Percentiles rank a stretch among this genome's conserved stretches.
These are phyloP conservation scores for Microbotryum saponariae DNA, from an alignment of 1,284 basidiomycete genomes.

Conservation along the genomic window DNA sequence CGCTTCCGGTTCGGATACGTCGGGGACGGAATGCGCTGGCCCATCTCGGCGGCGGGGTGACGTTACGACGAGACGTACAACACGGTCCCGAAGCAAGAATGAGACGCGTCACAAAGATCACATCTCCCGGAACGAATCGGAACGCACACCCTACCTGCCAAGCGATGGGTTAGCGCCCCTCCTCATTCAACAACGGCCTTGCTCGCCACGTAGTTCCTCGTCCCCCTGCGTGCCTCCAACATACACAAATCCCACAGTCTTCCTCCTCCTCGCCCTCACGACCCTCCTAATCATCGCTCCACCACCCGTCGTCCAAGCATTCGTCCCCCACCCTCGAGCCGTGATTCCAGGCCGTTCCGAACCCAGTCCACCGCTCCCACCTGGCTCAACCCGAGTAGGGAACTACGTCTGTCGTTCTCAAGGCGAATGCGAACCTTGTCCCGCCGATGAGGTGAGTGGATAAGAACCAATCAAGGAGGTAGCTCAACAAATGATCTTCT, in stretches of 20 bases:
- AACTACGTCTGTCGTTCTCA: slow-evolving; percentile 17
- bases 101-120: too few species aligned
- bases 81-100: too few species aligned
- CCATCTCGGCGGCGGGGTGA: too few species aligned
- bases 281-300: background rate
- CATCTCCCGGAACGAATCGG: too few species aligned
- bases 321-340: background rate
- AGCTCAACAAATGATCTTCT: background rate
- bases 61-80: too few species aligned
- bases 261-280: background rate
- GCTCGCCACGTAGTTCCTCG: too few species aligned
- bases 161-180: too few species aligned
- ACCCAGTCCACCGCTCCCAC: background rate
- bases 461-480: too few species aligned
- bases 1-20: too few species aligned
- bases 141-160: too few species aligned
- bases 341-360: background rate
- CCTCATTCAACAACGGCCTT: too few species aligned
- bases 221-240: background rate
- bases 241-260: background rate
- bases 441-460: slow-evolving; percentile 8
- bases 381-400: slow-evolving; percentile 11
- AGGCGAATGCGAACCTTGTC: slow-evolving; percentile 20
- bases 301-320: background rate
- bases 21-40: too few species aligned